Conservation (phyloP, 208 protist genomes). For the Leishmania tropica region DNA sequence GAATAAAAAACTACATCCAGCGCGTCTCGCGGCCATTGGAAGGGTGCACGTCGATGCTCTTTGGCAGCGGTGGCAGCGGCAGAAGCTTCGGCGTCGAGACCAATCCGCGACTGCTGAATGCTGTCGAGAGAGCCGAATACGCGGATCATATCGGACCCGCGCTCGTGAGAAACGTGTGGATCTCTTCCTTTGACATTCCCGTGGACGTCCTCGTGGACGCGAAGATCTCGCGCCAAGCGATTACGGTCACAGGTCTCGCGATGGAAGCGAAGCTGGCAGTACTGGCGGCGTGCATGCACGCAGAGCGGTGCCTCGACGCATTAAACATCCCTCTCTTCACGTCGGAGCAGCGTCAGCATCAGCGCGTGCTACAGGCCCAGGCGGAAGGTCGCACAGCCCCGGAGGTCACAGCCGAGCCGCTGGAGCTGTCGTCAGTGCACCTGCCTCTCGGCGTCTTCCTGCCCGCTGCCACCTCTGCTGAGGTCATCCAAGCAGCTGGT, state of each 20-base stretch:
- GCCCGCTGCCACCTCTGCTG: conserved; percentile 4
- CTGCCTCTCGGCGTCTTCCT: conserved; percentile 1
- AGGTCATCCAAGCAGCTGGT: not conserved
- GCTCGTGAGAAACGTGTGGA: not conserved
- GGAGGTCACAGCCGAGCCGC: conserved; percentile 34
- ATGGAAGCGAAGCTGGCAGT: conserved; percentile 43
- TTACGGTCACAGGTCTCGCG: conserved; percentile 37
- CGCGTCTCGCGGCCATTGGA: not conserved
- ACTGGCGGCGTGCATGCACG: conserved; percentile 90
- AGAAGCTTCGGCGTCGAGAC: not conserved
- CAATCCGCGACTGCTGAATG: not conserved
- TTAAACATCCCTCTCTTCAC: conserved; percentile 73
- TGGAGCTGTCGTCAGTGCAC: conserved; percentile 20
- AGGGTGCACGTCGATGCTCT: not conserved
- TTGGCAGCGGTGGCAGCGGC: not conserved
- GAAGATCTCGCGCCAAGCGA: conserved; percentile 27
- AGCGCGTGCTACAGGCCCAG: conserved; percentile 51
- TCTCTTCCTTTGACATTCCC: conserved; percentile 28
- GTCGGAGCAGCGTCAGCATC: conserved; percentile 25
- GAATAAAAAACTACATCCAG: conserved; percentile 49
- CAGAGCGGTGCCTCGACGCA: conserved; percentile 77
- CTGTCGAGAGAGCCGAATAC: not conserved
- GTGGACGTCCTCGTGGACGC: conserved; percentile 51
- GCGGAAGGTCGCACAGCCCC: conserved; percentile 58
- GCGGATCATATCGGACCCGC: not conserved